phyloP scores from a whole-genome alignment of 139 green algal species.

The Ettlia oleoabundans region DNA sequence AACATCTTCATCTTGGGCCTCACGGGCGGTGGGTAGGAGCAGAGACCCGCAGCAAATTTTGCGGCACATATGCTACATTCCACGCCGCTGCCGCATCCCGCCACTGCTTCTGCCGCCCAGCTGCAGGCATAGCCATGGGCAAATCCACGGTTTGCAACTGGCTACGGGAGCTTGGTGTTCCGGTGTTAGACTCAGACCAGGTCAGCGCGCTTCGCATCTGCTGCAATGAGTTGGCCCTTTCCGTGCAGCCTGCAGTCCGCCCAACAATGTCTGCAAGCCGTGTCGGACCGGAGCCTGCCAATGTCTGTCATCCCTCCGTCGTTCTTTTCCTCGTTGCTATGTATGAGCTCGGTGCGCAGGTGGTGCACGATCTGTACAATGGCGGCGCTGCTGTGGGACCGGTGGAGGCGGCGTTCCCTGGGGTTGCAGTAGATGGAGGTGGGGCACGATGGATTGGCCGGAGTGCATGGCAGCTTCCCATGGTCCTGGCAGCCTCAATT shows the following conservation, averaged over 20 bases:
- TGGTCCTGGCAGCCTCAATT: no score
- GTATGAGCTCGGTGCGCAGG: not conserved
- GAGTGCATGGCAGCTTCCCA: no score
- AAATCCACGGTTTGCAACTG: constrained; percentile 68
- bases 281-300: no score
- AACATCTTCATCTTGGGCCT: constrained; percentile 7
- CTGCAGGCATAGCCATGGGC: constrained; percentile 79
- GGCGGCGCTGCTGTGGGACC: constrained; percentile 10
- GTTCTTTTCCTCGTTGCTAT: not conserved
- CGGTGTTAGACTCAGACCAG: constrained; percentile 76
- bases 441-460: no score
- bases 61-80: not conserved
- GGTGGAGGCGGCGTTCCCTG: constrained; percentile 16
- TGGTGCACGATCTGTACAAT: constrained; percentile 32
- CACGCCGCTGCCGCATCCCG: not conserved
- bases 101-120: no score
- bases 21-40: not conserved
- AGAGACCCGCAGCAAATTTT: not conserved
- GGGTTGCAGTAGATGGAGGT: constrained; percentile 16
- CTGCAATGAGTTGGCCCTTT: no score
- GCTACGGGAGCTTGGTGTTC: constrained; percentile 47
- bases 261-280: no score
- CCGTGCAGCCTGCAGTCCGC: no score
- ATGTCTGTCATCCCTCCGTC: no score
- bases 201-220: constrained; percentile 63